Conservation (phyloP, 768 basidiomycete species). For the Rhizopogon salebrosus region DNA sequence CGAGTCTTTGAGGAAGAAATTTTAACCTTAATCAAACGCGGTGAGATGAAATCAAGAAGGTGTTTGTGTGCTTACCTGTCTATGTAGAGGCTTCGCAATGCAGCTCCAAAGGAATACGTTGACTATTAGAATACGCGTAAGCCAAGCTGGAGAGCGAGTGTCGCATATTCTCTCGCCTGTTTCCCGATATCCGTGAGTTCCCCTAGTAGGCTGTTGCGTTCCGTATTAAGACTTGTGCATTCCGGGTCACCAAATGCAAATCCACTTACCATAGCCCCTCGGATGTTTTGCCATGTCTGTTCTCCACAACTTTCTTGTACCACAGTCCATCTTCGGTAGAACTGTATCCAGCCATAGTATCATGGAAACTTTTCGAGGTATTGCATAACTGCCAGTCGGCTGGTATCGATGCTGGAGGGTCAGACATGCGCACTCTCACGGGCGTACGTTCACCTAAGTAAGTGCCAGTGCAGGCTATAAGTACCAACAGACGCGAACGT, state of each 20-base stretch:
- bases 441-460: slow-evolving; percentile 76
- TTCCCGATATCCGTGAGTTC: slow-evolving; percentile 38
- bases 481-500: background rate
- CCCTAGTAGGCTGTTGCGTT: slow-evolving; percentile 51
- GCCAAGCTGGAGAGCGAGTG: slow-evolving; percentile 1
- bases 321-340: slow-evolving; percentile 25
- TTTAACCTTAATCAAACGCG: slow-evolving; percentile 40
- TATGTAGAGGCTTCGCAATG: slow-evolving; percentile 59
- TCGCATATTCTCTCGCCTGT: slow-evolving; percentile 33
- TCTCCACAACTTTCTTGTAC: slow-evolving; percentile 49
- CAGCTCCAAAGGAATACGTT: slow-evolving; percentile 56
- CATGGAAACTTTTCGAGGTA: slow-evolving; percentile 44
- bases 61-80: slow-evolving; percentile 43
- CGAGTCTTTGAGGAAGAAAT: slow-evolving; percentile 53
- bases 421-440: slow-evolving; percentile 58
- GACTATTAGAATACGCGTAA: slow-evolving; percentile 35
- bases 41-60: background rate
- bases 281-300: slow-evolving; percentile 44
- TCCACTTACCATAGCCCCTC: slow-evolving; percentile 70
- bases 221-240: no score
- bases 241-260: slow-evolving; percentile 15
- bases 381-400: slow-evolving; percentile 67
- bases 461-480: no score
- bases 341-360: slow-evolving; percentile 32
- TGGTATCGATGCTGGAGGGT: slow-evolving; percentile 59